Evolutionary conservation across 257 asterid genomes (phyloP).

Genomic region (Solanum peruvianum): DNA sequence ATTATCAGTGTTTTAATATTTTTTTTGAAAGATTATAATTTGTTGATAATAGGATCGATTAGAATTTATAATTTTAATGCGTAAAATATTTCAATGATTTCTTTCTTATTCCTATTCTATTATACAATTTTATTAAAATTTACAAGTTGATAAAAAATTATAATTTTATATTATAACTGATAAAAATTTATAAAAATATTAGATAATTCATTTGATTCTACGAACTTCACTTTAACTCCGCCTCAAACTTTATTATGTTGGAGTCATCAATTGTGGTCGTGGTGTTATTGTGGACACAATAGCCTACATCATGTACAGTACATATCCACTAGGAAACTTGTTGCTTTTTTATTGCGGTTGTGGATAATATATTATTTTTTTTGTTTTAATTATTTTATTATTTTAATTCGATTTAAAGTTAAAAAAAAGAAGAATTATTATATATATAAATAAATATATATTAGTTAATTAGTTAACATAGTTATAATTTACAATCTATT

Average conservation of each 20-base stretch:
- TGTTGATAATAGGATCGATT: too few relatives aligned
- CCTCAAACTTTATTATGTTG: background rate
- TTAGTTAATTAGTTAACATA: too few relatives aligned
- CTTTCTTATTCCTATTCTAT: too few relatives aligned
- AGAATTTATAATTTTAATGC: too few relatives aligned
- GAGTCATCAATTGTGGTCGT: background rate
- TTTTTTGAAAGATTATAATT: too few relatives aligned
- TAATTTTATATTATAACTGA: too few relatives aligned
- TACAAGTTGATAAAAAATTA: too few relatives aligned
- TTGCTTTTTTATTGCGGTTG: background rate
- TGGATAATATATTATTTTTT: background rate
- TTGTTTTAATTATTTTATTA: rapidly evolving
- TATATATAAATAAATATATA: too few relatives aligned
- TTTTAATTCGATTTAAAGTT: background rate
- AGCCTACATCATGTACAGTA: background rate
- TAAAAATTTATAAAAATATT: too few relatives aligned
- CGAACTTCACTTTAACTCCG: background rate
- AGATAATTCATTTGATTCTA: too few relatives aligned
- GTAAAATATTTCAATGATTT: background rate
- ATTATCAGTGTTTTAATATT: background rate
- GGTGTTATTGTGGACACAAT: background rate
- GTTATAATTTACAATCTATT: rapidly evolving
- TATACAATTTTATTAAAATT: too few relatives aligned
- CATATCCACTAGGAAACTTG: background rate
- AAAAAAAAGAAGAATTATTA: too few relatives aligned